Evolutionary conservation across 139 green algal species (phyloP).

Genomic region (Tetradesmus lagerheimii): DNA sequence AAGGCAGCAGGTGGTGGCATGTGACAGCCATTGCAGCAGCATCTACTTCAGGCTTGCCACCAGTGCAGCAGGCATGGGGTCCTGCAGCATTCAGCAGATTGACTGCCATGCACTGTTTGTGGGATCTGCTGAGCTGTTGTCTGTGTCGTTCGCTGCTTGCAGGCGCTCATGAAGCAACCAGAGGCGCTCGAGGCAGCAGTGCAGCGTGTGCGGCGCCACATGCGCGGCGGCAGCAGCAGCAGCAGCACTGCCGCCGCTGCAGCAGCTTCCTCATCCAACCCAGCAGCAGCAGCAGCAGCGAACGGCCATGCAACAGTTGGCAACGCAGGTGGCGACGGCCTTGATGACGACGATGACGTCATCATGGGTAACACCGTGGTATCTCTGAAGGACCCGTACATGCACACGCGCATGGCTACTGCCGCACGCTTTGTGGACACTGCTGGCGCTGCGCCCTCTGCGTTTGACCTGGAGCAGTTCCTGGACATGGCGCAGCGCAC

Average conservation of each 20-base stretch:
- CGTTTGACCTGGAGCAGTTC: slow-evolving; percentile 91
- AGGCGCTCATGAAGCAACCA: slow-evolving; percentile 67
- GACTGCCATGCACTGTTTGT: too few relatives aligned
- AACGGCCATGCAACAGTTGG: neutral
- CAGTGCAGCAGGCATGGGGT: too few relatives aligned
- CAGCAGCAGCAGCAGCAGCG: slow-evolving; percentile 13
- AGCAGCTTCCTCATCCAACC: neutral
- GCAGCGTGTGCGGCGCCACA: slow-evolving; percentile 57
- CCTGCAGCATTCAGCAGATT: too few relatives aligned
- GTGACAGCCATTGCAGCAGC: too few relatives aligned
- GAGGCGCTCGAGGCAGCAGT: slow-evolving; percentile 62
- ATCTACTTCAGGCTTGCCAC: too few relatives aligned
- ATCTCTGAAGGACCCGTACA: slow-evolving; percentile 73
- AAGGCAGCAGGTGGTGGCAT: too few relatives aligned
- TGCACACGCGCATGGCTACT: slow-evolving; percentile 60
- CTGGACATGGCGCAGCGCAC: slow-evolving; percentile 76
- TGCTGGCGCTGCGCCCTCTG: slow-evolving; percentile 56
- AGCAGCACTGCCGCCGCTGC: neutral
- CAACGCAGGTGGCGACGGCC: neutral
- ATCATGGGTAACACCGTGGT: slow-evolving; percentile 57
- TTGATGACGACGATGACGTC: slow-evolving; percentile 61
- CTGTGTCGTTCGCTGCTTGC: neutral
- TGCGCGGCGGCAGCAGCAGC: slow-evolving; percentile 46
- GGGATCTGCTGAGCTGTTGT: neutral
- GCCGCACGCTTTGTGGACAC: slow-evolving; percentile 61